A percentile compares a stretch with the other conserved stretches of the same genome.
Conservation (phyloP, 305 asterid species). For the Rubia peregrina region DNA sequence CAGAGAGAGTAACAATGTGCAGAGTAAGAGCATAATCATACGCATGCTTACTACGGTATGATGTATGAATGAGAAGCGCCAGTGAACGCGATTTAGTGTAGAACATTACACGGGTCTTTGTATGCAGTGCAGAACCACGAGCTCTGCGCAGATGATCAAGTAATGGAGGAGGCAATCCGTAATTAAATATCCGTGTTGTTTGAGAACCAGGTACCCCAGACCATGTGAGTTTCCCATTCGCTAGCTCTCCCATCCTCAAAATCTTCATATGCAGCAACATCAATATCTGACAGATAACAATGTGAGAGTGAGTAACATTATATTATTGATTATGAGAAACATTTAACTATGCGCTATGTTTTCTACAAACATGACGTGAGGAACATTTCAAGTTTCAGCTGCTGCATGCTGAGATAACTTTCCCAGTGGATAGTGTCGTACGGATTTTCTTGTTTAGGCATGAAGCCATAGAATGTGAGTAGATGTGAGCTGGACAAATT, state of each 20-base stretch:
- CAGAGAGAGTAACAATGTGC: conserved; percentile 20
- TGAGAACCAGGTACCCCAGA: conserved; percentile 84
- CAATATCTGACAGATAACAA: conserved; percentile 45
- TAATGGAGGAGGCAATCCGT: conserved; percentile 71
- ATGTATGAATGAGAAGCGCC: background rate
- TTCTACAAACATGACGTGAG: background rate
- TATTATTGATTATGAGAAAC: background rate
- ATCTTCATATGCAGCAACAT: conserved; percentile 36
- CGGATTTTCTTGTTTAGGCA: conserved; percentile 69
- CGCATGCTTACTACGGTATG: no score
- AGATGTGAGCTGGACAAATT: conserved; percentile 78
- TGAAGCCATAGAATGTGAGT: conserved; percentile 82
- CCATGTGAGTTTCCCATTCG: conserved; percentile 75
- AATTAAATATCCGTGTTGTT: conserved; percentile 55
- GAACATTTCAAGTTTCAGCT: background rate
- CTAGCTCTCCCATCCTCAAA: conserved; percentile 25
- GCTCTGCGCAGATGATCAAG: conserved; percentile 58
- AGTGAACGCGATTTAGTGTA: background rate
- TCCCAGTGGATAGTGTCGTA: conserved; percentile 83
- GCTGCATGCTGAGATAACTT: conserved; percentile 14
- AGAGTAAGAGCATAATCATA: background rate
- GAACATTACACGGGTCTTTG: conserved; percentile 35
- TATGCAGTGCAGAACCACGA: conserved; percentile 27
- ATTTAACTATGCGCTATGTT: background rate
- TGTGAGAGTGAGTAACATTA: background rate